Evolutionary conservation across 2,329 filamentous ascomycete species (phyloP).

Genomic region (Pestalotiopsis sp.): DNA sequence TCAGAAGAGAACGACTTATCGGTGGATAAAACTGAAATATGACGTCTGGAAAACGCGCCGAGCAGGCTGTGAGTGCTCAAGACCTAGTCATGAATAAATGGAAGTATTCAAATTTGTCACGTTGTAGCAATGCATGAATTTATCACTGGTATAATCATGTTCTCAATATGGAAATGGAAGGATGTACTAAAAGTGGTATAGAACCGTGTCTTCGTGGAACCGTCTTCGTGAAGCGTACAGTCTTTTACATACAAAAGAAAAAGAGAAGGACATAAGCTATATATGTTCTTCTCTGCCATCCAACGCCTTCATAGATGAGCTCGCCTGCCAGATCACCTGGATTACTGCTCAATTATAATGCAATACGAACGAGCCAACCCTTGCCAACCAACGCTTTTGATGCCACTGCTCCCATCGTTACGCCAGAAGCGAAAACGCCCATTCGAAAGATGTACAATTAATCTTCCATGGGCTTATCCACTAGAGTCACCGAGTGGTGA

Average conservation of each 20-base stretch:
- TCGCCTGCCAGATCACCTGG: neutral
- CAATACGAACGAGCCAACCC: neutral
- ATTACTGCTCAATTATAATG: constrained; percentile 12
- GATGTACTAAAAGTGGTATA: constrained; percentile 1
- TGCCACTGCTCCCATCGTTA: neutral
- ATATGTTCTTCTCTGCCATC: neutral
- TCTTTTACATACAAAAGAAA: constrained; percentile 14
- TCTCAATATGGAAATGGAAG: neutral
- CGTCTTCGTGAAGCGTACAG: constrained; percentile 15
- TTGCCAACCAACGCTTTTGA: neutral
- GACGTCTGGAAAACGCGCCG: no score
- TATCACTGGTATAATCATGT: neutral
- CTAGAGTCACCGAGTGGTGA: constrained; percentile 51
- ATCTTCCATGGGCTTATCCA: constrained; percentile 56
- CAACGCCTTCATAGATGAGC: constrained; percentile 7
- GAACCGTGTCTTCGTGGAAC: constrained; percentile 12
- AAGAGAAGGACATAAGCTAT: neutral
- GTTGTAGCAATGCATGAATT: neutral
- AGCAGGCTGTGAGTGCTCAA: no score
- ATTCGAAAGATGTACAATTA: constrained; percentile 29
- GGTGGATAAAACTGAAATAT: no score
- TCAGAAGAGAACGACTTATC: no score
- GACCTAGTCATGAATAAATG: no score
- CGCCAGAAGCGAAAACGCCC: constrained; percentile 4
- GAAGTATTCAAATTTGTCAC: no score